Evolutionary conservation across 2,329 filamentous ascomycete genomes (phyloP).

Genomic region (Fusarium multiceps): DNA sequence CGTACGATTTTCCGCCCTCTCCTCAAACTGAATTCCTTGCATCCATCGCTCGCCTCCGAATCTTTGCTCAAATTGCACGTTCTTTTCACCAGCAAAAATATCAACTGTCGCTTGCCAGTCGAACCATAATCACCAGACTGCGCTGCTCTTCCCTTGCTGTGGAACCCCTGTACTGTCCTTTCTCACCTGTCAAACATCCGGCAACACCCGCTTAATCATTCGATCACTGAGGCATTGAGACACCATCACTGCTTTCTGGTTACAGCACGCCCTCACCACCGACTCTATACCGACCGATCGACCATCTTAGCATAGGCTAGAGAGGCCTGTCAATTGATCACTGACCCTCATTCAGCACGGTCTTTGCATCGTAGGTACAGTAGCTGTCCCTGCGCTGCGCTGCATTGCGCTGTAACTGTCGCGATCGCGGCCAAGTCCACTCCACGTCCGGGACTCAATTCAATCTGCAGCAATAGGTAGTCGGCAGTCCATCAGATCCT

Average conservation of each 20-base stretch:
- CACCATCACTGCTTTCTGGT: constrained; percentile 22
- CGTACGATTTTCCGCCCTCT: constrained; percentile 48
- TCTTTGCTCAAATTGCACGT: constrained; percentile 34
- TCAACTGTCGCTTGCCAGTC: constrained; percentile 40
- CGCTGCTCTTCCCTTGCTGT: constrained; percentile 33
- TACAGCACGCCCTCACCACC: constrained; percentile 24
- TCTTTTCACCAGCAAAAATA: constrained; percentile 39
- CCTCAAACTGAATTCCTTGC: constrained; percentile 47
- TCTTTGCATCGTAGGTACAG: not conserved
- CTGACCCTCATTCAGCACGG: constrained; percentile 11
- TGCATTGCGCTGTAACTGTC: constrained; percentile 14
- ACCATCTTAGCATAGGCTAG: constrained; percentile 9
- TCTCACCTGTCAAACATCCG: constrained; percentile 40
- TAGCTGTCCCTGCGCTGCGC: not conserved
- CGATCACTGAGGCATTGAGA: constrained; percentile 36
- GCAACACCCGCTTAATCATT: constrained; percentile 45
- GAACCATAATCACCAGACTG: constrained; percentile 42
- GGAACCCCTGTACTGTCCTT: constrained; percentile 36
- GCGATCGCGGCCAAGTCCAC: constrained; percentile 29
- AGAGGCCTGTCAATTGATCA: constrained; percentile 14
- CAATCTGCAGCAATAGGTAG: constrained; percentile 15
- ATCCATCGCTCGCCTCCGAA: constrained; percentile 38
- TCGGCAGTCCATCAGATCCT: constrained; percentile 18
- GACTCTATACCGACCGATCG: constrained; percentile 15
- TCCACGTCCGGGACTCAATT: constrained; percentile 20